Evolutionary conservation across 2,329 filamentous ascomycete species (phyloP).

Genomic region (Blumeria graminis): DNA sequence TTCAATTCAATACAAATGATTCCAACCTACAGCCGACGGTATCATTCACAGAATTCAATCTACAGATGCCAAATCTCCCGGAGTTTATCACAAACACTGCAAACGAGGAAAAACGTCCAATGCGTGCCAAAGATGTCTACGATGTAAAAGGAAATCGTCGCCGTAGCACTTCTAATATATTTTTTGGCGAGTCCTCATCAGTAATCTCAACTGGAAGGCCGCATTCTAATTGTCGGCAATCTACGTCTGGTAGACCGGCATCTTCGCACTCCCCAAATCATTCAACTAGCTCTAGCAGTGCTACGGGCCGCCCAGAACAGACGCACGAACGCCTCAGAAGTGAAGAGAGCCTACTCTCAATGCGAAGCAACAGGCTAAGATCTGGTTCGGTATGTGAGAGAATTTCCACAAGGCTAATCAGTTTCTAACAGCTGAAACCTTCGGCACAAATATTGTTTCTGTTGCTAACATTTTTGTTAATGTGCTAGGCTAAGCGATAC

Average conservation of each 20-base stretch:
- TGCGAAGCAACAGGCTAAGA: slow-evolving; percentile 30
- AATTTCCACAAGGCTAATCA: background rate
- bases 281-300: too few species aligned
- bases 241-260: too few species aligned
- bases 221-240: too few species aligned
- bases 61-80: slow-evolving; percentile 12
- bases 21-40: slow-evolving; percentile 11
- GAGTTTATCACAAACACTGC: slow-evolving; percentile 13
- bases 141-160: slow-evolving; percentile 53
- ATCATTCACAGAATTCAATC: slow-evolving; percentile 7
- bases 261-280: too few species aligned
- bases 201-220: too few species aligned
- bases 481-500: background rate
- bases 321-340: slow-evolving; percentile 25
- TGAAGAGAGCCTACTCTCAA: slow-evolving; percentile 38
- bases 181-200: too few species aligned
- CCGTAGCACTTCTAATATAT: slow-evolving; percentile 6
- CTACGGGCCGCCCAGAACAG: too few species aligned
- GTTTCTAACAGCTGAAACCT: too few species aligned
- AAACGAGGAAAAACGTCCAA: slow-evolving; percentile 32
- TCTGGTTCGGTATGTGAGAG: slow-evolving; percentile 37
- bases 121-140: slow-evolving; percentile 17
- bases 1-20: slow-evolving; percentile 13
- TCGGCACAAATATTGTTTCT: too few species aligned
- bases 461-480: background rate